These are phyloP conservation scores for Heritiera littoralis DNA, from an alignment of 345 rosid species.

Conservation along the genomic window DNA sequence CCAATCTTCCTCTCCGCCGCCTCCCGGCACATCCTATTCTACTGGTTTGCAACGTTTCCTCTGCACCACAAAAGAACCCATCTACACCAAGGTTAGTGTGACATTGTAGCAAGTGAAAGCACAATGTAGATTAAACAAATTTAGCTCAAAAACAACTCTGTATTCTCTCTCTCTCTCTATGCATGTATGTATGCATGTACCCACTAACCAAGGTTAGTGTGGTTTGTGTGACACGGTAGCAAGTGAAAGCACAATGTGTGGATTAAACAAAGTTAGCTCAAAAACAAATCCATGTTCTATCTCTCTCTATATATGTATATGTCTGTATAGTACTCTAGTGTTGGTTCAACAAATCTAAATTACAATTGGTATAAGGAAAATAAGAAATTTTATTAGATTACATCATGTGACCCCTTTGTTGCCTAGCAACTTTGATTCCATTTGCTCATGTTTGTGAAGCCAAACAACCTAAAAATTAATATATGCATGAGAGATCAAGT, in stretches of 20 bases:
- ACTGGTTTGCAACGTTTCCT: no score
- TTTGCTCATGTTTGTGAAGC: slow-evolving; percentile 12
- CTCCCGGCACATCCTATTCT: no score
- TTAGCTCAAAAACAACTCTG: background rate
- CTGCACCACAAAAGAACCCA: no score
- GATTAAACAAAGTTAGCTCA: no score
- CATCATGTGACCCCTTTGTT: slow-evolving; percentile 28
- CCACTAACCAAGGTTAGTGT: no score
- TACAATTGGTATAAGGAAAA: background rate
- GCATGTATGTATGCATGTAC: no score
- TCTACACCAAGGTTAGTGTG: slow-evolving; percentile 1
- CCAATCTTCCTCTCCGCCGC: no score
- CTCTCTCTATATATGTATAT: background rate
- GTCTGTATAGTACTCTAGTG: background rate
- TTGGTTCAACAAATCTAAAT: background rate
- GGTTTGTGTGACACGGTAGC: no score
- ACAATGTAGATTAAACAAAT: background rate
- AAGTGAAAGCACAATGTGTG: no score
- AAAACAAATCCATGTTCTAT: no score
- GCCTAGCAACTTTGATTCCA: background rate
- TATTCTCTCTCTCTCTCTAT: no score
- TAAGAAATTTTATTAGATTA: slow-evolving; percentile 20
- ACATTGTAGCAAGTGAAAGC: background rate
- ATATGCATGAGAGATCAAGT: slow-evolving; percentile 15
- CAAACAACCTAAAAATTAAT: background rate